phyloP scores from a whole-genome alignment of 768 basidiomycete genomes.

The Boletus insuetus region DNA sequence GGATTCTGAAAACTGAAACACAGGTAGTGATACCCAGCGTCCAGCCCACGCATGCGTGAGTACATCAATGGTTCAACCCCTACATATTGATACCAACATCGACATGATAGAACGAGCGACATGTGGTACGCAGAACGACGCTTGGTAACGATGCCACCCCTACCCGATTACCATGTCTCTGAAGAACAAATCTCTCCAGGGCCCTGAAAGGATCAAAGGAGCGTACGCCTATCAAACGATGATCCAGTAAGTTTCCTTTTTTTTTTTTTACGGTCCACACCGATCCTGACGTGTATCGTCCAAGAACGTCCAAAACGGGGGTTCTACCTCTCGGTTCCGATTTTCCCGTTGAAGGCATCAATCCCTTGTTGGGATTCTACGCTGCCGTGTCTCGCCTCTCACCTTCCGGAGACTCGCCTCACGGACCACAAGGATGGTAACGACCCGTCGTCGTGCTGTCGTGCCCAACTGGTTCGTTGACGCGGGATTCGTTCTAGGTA shows the following conservation, averaged over 20 bases:
- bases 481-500: conserved; percentile 53
- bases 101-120: conserved; percentile 64
- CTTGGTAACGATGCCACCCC: conserved; percentile 43
- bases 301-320: conserved; percentile 48
- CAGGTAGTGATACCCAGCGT: conserved; percentile 80
- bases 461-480: background rate
- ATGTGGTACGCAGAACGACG: conserved; percentile 91
- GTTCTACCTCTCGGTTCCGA: conserved; percentile 85
- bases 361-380: conserved; percentile 87
- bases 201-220: conserved; percentile 75
- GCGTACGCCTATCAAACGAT: conserved; percentile 89
- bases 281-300: background rate
- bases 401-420: conserved; percentile 71
- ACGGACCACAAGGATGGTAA: conserved; percentile 82
- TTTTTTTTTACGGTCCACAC: background rate
- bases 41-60: conserved; percentile 89
- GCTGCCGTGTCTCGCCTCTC: conserved; percentile 79
- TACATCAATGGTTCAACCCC: background rate
- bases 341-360: conserved; percentile 90
- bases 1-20: background rate
- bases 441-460: conserved; percentile 13
- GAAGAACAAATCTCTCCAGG: conserved; percentile 41
- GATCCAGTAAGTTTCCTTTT: conserved; percentile 49
- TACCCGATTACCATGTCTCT: background rate
- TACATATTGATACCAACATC: background rate